Evolutionary conservation across 2,329 filamentous ascomycete species (phyloP).

Genomic region (Scytalidium sp.): DNA sequence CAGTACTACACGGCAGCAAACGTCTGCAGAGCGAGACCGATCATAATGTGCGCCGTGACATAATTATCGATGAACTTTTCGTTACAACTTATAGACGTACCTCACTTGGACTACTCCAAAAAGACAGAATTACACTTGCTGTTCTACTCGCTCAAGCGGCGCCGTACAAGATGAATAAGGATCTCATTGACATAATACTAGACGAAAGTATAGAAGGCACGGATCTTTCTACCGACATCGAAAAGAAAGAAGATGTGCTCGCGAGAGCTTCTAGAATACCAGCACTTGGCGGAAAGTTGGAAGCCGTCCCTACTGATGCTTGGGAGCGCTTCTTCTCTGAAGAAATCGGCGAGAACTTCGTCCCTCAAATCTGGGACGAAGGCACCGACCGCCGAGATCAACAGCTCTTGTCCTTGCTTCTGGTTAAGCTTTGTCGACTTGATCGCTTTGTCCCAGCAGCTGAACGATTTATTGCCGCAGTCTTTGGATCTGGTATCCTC

Average conservation of each 20-base stretch:
- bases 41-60: slow-evolving; percentile 76
- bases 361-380: slow-evolving; percentile 74
- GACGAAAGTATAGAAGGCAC: slow-evolving; percentile 72
- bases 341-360: slow-evolving; percentile 80
- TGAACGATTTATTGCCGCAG: slow-evolving; percentile 81
- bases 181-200: slow-evolving; percentile 80
- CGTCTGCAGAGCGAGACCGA: slow-evolving; percentile 68
- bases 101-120: slow-evolving; percentile 88
- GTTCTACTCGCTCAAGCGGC: slow-evolving; percentile 94
- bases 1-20: slow-evolving; percentile 79
- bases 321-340: slow-evolving; percentile 85
- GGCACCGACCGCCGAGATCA: slow-evolving; percentile 65
- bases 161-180: slow-evolving; percentile 94
- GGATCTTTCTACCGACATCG: slow-evolving; percentile 70
- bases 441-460: slow-evolving; percentile 92
- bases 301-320: slow-evolving; percentile 54
- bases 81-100: slow-evolving; percentile 90
- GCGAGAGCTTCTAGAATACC: slow-evolving; percentile 65
- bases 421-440: slow-evolving; percentile 92
- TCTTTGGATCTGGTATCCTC: slow-evolving; percentile 81
- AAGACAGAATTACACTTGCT: slow-evolving; percentile 88
- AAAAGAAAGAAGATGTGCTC: slow-evolving; percentile 66
- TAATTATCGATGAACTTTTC: slow-evolving; percentile 90
- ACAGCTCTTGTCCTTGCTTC: slow-evolving; percentile 76
- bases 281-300: slow-evolving; percentile 70